A percentile compares a stretch with the other conserved stretches of the same genome.
These are phyloP conservation scores for Chlamydomonas urium DNA, from an alignment of 139 green algal genomes.

Conservation along the genomic window DNA sequence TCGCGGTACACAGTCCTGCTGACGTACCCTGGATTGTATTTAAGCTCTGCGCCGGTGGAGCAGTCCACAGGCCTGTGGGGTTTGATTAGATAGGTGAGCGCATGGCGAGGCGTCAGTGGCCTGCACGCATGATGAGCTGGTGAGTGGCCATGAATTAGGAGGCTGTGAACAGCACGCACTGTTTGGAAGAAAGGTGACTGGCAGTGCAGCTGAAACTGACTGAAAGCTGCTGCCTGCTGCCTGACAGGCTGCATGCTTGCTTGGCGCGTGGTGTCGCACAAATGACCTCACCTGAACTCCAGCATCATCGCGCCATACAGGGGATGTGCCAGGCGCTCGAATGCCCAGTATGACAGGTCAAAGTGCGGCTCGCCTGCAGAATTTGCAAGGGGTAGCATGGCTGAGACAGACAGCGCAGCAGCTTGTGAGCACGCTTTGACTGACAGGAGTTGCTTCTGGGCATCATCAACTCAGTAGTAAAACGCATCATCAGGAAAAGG, in stretches of 20 bases:
- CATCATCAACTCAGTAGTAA: no score
- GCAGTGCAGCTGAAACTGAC: background rate
- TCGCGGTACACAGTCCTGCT: conserved; percentile 21
- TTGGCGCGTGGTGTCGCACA: background rate
- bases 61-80: conserved; percentile 10
- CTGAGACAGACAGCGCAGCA: background rate
- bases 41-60: conserved; percentile 13
- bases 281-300: background rate
- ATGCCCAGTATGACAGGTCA: conserved; percentile 59
- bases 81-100: background rate
- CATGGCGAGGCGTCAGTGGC: background rate
- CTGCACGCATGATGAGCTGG: background rate
- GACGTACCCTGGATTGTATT: conserved; percentile 22
- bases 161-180: background rate
- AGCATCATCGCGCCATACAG: conserved; percentile 34
- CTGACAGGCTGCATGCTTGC: background rate
- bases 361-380: conserved; percentile 45
- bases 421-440: background rate
- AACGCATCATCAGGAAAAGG: no score
- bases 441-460: no score
- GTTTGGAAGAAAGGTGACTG: background rate
- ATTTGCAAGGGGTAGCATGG: background rate
- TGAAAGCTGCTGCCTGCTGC: no score
- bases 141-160: background rate
- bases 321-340: conserved; percentile 56